These are phyloP conservation scores for Gynochthodes officinalis DNA, from an alignment of 257 asterid species.

Conservation along the genomic window DNA sequence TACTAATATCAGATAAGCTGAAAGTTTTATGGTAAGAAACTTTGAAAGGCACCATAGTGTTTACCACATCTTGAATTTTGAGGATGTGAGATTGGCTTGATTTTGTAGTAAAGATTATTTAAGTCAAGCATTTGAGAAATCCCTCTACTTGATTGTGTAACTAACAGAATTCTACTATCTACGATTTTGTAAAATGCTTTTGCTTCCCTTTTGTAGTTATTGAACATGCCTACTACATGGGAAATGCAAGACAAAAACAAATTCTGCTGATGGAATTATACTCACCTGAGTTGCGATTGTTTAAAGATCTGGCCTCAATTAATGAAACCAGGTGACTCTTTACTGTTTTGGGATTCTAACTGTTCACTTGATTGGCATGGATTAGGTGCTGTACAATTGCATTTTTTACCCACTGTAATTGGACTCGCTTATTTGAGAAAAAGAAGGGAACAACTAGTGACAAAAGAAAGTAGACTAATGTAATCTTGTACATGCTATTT, in stretches of 20 bases:
- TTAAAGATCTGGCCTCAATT: conserved; percentile 67
- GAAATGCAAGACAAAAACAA: conserved; percentile 86
- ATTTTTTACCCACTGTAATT: neutral
- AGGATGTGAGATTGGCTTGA: neutral
- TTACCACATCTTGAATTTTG: neutral
- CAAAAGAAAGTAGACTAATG: neutral
- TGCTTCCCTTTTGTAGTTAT: conserved; percentile 47
- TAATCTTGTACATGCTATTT: neutral
- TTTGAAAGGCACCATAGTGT: neutral
- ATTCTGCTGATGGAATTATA: conserved; percentile 78
- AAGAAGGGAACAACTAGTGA: neutral
- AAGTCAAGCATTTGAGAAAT: neutral
- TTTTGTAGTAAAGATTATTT: neutral
- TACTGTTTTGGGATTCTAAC: neutral
- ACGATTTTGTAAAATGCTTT: neutral
- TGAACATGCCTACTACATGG: conserved; percentile 80
- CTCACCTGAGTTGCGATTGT: conserved; percentile 83
- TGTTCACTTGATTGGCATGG: neutral
- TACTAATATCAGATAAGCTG: neutral
- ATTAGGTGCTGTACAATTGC: neutral
- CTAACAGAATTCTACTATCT: neutral
- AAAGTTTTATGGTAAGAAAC: neutral
- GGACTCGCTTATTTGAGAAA: conserved; percentile 3
- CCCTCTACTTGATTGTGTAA: neutral
- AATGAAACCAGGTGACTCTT: conserved; percentile 61